These are phyloP conservation scores for Monilinia fructigena DNA, from an alignment of 2,329 filamentous ascomycete species.

Conservation along the genomic window DNA sequence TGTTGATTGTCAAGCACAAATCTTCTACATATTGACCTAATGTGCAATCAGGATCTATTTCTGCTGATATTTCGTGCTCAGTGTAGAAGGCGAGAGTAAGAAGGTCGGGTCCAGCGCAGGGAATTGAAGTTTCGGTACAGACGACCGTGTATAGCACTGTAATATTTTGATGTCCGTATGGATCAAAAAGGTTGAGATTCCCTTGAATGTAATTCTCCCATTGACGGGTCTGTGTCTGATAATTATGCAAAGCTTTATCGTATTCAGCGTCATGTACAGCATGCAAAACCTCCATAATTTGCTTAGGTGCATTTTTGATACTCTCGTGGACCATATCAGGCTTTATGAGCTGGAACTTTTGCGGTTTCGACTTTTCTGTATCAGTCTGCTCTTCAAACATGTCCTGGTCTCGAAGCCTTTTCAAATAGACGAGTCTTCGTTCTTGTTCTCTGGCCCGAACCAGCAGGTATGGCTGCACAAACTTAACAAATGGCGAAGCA, in stretches of 20 bases:
- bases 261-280: constrained; percentile 97
- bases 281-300: constrained; percentile 89
- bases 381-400: constrained; percentile 54
- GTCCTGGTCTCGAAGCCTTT: constrained; percentile 76
- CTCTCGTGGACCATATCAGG: constrained; percentile 93
- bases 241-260: constrained; percentile 90
- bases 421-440: constrained; percentile 76
- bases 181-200: constrained; percentile 86
- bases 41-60: constrained; percentile 82
- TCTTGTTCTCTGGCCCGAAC: constrained; percentile 93
- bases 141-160: constrained; percentile 92
- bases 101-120: constrained; percentile 87
- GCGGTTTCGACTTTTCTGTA: constrained; percentile 61
- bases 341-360: constrained; percentile 85
- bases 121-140: constrained; percentile 89
- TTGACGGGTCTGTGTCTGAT: constrained; percentile 88
- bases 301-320: constrained; percentile 73
- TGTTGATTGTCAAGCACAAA: constrained; percentile 71
- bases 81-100: constrained; percentile 91
- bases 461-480: constrained; percentile 87
- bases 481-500: constrained; percentile 93
- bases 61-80: constrained; percentile 66
- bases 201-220: constrained; percentile 95
- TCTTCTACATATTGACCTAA: constrained; percentile 95
- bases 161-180: constrained; percentile 94